Conservation (phyloP, 345 rosid species). For the Citrus unshiu region DNA sequence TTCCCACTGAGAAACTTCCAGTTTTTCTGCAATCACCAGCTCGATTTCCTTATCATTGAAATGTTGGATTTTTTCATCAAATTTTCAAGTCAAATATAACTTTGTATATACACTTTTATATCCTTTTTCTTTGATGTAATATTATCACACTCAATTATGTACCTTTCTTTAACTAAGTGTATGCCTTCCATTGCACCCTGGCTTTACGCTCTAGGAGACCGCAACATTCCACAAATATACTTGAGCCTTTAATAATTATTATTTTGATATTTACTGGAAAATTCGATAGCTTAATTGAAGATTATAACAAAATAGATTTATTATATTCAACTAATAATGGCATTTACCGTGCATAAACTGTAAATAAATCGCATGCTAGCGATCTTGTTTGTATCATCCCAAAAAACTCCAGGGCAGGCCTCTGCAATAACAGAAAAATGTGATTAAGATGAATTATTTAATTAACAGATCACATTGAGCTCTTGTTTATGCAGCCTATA, state of each 20-base stretch:
- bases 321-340: neutral
- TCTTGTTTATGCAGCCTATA: neutral
- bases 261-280: slow-evolving; percentile 1
- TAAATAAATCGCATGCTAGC: slow-evolving; percentile 82
- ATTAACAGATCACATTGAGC: neutral
- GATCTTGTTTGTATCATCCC: slow-evolving; percentile 84
- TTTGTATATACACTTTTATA: neutral
- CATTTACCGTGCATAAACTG: slow-evolving; percentile 66
- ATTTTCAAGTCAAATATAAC: neutral
- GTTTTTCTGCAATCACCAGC: neutral
- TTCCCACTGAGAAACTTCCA: neutral
- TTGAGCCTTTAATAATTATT: neutral
- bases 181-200: neutral
- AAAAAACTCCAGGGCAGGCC: slow-evolving; percentile 78
- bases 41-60: neutral
- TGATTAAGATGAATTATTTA: neutral
- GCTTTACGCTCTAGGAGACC: neutral
- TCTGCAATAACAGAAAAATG: slow-evolving; percentile 48
- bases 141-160: neutral
- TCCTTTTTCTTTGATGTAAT: neutral
- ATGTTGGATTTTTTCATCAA: neutral
- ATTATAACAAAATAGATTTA: no score
- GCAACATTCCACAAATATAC: neutral
- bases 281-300: neutral
- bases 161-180: neutral